These are phyloP conservation scores for Aureobasidium musti DNA, from an alignment of 2,329 filamentous ascomycete genomes.

Conservation along the genomic window DNA sequence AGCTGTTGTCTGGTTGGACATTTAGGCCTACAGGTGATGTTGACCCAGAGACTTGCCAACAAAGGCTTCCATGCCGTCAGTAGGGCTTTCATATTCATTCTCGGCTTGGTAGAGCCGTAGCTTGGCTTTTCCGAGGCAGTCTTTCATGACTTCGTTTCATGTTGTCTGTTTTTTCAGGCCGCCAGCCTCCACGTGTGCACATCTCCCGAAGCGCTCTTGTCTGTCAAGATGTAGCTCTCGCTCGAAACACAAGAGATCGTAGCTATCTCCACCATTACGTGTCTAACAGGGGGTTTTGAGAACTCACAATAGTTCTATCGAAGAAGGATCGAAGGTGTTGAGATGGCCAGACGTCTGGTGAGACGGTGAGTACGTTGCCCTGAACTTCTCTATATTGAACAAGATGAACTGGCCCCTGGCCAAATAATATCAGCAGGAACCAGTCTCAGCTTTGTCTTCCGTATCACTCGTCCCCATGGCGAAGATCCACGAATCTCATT, in stretches of 20 bases:
- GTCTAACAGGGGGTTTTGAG: neutral
- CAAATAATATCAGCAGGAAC: neutral
- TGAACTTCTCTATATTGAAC: slow-evolving; percentile 20
- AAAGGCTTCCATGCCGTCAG: neutral
- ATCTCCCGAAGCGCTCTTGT: neutral
- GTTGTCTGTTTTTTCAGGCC: neutral
- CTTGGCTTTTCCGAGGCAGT: neutral
- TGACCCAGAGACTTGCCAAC: neutral
- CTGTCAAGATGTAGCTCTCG: neutral
- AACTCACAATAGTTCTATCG: neutral
- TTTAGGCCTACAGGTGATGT: neutral
- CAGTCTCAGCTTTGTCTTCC: neutral
- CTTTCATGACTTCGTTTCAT: slow-evolving; percentile 15
- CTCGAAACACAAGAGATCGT: neutral
- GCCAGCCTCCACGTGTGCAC: slow-evolving; percentile 1
- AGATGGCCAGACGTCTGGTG: slow-evolving; percentile 1
- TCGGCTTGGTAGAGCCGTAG: neutral
- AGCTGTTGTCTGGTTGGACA: neutral
- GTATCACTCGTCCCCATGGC: slow-evolving; percentile 2
- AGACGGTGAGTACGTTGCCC: neutral
- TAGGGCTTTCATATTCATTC: neutral
- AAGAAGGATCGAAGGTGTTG: neutral
- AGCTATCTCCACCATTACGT: neutral
- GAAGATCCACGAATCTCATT: slow-evolving; percentile 3
- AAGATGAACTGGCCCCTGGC: neutral